phyloP scores from a whole-genome alignment of 139 green algal genomes.

The Marvania coccoides region DNA sequence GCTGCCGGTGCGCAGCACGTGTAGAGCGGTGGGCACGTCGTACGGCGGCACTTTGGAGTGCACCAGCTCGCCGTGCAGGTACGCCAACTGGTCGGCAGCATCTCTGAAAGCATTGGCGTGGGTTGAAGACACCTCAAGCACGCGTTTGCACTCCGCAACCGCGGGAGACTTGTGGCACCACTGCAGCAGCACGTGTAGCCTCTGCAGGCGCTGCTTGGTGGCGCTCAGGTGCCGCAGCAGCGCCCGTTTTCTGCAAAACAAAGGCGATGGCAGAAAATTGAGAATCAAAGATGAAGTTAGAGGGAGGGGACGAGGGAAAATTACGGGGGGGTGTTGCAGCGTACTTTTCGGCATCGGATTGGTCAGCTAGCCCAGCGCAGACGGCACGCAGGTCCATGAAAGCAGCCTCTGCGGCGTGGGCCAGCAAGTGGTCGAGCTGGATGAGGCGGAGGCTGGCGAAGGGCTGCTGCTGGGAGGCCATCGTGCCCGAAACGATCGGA shows the following conservation, averaged over 20 bases:
- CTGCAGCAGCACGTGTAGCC: slow-evolving; percentile 38
- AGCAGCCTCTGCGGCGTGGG: background rate
- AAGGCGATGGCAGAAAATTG: background rate
- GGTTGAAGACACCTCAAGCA: slow-evolving; percentile 20
- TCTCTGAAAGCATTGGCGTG: slow-evolving; percentile 19
- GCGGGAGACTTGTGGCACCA: slow-evolving; percentile 41
- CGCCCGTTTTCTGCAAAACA: slow-evolving; percentile 19
- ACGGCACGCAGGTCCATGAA: background rate
- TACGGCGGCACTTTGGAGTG: slow-evolving; percentile 27
- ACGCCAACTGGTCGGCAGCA: slow-evolving; percentile 37
- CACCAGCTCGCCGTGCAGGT: slow-evolving; percentile 35
- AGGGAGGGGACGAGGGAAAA: background rate
- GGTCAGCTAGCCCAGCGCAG: background rate
- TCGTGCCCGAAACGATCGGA: no score
- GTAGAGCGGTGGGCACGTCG: slow-evolving; percentile 41
- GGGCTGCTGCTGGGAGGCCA: no score
- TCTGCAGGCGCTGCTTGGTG: slow-evolving; percentile 38
- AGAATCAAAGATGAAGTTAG: background rate
- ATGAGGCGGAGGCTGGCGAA: background rate
- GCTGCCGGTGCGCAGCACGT: slow-evolving; percentile 25
- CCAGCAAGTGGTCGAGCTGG: background rate
- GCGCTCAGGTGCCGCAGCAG: slow-evolving; percentile 35
- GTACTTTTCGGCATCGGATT: background rate
- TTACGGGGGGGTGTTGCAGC: background rate
- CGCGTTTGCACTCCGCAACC: slow-evolving; percentile 5